Base-by-base conservation (phyloP, 2,329 filamentous ascomycete genomes). In the Rutstroemia sp. region DNA sequence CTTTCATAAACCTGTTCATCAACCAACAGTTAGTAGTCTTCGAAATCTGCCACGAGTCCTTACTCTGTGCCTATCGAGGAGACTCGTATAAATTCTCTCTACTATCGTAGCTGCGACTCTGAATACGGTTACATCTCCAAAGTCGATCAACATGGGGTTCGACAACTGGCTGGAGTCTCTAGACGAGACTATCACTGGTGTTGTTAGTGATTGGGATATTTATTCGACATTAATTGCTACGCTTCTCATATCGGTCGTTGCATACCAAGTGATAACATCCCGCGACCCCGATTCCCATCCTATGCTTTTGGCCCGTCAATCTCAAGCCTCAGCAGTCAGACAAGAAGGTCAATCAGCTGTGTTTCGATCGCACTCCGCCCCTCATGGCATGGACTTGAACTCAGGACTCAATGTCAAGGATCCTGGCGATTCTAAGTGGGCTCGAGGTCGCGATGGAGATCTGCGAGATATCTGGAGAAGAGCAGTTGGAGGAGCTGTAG, bases 201-300 rank as follows among this genome's bases (percentile, higher is more conserved):
- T 92, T 52, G 75, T 95, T 56, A 79, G 83, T 39, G 86, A 89
- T 72, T 96, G 92, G 91, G 90, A 94, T 70, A 73, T 80, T 63
- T 88, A 87, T 75, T 89, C 89, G 30, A 94, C 88, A 3, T 67
- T 83, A 44, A 78, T 99, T 61, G 78, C 83, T 47, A 80, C 86
- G 23, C 68, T 81, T 58, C 76, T 96, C 45, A 75, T 86, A 59
- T 76, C 79, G 54, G 80, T 91, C 66, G 72, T 92, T 56, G 78
- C 84, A 57, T 91, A 89, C 72, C 81, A 85, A 46, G 73, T 95
- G 61, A 75, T 88, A 65, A 83, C 83, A 59, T 80, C 82, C 51
- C 81, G 83, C 58, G 92, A 96, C 53, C 88, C 94, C 5, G 94
- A 99, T 74, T 87, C 88, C 5, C 94, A 97, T 72, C 92, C 94